These are phyloP conservation scores for Phytophthora citricola DNA, from an alignment of 352 stramenopile genomes.

Conservation along the genomic window DNA sequence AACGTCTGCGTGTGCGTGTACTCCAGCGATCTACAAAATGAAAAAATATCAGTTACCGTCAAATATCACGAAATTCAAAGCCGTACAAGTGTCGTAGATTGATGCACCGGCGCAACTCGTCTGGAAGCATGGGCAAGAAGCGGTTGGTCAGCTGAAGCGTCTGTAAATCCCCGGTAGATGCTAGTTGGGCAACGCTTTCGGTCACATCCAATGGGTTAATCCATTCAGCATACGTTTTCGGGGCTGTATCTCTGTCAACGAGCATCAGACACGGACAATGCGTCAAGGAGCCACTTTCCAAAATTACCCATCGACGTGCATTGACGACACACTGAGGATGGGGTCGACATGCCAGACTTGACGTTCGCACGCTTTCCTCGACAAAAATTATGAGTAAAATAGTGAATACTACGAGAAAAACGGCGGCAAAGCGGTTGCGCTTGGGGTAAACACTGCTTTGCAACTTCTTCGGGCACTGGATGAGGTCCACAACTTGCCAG, in stretches of 20 bases:
- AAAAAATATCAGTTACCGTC: not conserved
- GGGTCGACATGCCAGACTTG: constrained; percentile 2
- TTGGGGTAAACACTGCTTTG: constrained; percentile 15
- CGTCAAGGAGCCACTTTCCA: too few species aligned
- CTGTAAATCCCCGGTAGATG: too few species aligned
- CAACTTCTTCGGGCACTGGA: not conserved
- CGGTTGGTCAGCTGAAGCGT: too few species aligned
- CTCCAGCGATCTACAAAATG: constrained; percentile 23
- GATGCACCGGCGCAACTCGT: constrained; percentile 30
- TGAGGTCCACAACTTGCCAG: not conserved
- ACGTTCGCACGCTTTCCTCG: constrained; percentile 18
- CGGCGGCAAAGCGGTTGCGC: constrained; percentile 3
- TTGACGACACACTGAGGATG: constrained; percentile 20
- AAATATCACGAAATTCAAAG: not conserved
- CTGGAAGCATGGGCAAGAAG: constrained; percentile 21
- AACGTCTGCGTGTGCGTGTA: constrained; percentile 40
- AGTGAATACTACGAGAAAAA: not conserved
- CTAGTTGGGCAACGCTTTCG: too few species aligned
- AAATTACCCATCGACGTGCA: too few species aligned
- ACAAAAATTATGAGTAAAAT: constrained; percentile 14
- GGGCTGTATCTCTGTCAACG: constrained; percentile 31
- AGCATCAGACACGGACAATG: constrained; percentile 51
- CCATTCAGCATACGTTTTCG: not conserved
- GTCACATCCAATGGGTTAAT: too few species aligned
- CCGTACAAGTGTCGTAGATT: constrained; percentile 36